Conservation (phyloP, 2,329 filamentous ascomycete genomes). For the Graphium sp. region DNA sequence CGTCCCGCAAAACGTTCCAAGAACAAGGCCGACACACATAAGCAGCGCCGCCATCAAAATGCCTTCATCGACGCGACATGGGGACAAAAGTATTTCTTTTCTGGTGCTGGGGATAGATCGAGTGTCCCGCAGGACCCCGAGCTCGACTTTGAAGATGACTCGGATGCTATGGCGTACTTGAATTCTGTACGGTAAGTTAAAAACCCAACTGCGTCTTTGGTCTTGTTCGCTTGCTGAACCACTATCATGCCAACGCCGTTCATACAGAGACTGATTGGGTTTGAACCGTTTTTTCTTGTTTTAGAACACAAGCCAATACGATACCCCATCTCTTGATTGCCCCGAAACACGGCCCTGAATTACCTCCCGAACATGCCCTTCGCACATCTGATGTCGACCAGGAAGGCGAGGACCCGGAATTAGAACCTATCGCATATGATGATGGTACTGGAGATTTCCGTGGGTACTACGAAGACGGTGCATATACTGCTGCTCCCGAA, state of each 20-base stretch:
- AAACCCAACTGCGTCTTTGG: constrained; percentile 2
- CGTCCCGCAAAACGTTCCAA: constrained; percentile 8
- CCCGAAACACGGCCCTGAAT: constrained; percentile 34
- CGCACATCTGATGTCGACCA: constrained; percentile 13
- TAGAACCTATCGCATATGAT: constrained; percentile 20
- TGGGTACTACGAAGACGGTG: constrained; percentile 62
- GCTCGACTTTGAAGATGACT: constrained; percentile 49
- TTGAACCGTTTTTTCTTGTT: too few relatives aligned
- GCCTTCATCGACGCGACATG: constrained; percentile 43
- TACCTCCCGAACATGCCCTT: constrained; percentile 15
- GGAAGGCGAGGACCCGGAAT: constrained; percentile 11
- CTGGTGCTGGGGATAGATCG: constrained; percentile 34
- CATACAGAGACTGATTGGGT: too few relatives aligned
- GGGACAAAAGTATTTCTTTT: constrained; percentile 58
- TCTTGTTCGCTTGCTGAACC: constrained; percentile 12
- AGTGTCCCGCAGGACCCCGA: constrained; percentile 33
- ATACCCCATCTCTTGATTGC: constrained; percentile 60
- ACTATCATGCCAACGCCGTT: background rate
- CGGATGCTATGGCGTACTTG: constrained; percentile 54
- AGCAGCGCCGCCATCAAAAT: constrained; percentile 21
- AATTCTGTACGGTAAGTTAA: constrained; percentile 50
- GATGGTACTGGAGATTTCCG: constrained; percentile 32
- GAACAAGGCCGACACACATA: constrained; percentile 9
- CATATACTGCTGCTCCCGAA: constrained; percentile 50
- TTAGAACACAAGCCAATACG: constrained; percentile 55